phyloP scores from a whole-genome alignment of 2,329 filamentous ascomycete species.

The Emergomyces orientalis region DNA sequence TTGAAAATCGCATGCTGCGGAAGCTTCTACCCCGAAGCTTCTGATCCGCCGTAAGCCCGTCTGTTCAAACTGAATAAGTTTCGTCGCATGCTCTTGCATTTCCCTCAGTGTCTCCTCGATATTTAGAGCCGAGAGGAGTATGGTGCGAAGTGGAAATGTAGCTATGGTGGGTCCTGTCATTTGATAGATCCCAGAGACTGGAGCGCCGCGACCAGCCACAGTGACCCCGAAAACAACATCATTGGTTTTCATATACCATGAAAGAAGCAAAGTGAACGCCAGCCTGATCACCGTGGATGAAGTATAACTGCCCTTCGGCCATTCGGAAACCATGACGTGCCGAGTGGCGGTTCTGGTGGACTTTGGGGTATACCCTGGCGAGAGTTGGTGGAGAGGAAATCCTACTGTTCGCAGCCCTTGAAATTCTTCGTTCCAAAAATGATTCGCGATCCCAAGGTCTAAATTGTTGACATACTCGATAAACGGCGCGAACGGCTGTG shows the following conservation, averaged over 20 bases:
- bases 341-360: not conserved
- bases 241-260: slow-evolving; percentile 30
- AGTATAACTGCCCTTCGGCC: slow-evolving; percentile 15
- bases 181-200: slow-evolving; percentile 29
- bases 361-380: not conserved
- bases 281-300: slow-evolving; percentile 30
- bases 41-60: slow-evolving; percentile 44
- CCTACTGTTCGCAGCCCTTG: slow-evolving; percentile 14
- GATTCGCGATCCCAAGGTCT: slow-evolving; percentile 19
- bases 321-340: not conserved
- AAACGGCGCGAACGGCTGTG: slow-evolving; percentile 16
- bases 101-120: slow-evolving; percentile 42
- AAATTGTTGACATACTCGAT: slow-evolving; percentile 15
- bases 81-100: slow-evolving; percentile 47
- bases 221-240: slow-evolving; percentile 38
- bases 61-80: slow-evolving; percentile 50
- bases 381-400: slow-evolving; percentile 8
- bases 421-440: slow-evolving; percentile 29
- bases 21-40: slow-evolving; percentile 38
- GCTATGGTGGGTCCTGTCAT: slow-evolving; percentile 35
- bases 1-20: not conserved
- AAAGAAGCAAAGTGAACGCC: slow-evolving; percentile 34
- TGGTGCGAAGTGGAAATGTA: slow-evolving; percentile 34
- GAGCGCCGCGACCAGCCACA: slow-evolving; percentile 32
- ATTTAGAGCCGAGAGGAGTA: slow-evolving; percentile 24